These are phyloP conservation scores for Thymus quinquecostatus DNA, from an alignment of 257 asterid species.

Conservation along the genomic window DNA sequence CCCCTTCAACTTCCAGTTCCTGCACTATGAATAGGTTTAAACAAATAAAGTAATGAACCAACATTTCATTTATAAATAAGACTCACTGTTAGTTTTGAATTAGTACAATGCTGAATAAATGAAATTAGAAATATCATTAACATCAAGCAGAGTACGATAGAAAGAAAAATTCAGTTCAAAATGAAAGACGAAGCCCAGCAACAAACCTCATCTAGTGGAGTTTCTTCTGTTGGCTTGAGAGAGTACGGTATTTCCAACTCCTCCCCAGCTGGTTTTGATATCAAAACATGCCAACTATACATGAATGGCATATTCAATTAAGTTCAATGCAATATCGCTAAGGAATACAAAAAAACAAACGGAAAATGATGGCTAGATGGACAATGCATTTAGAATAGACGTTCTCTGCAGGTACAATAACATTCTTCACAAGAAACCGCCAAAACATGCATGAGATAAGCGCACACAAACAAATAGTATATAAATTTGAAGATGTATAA, in stretches of 20 bases:
- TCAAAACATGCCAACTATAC: slow-evolving; percentile 79
- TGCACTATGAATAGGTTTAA: slow-evolving; percentile 38
- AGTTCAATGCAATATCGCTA: slow-evolving; percentile 24
- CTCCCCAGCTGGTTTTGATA: slow-evolving; percentile 84
- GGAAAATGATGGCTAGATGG: slow-evolving; percentile 15
- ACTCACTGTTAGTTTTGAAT: neutral
- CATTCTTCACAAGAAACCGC: slow-evolving; percentile 11
- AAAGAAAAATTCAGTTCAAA: neutral
- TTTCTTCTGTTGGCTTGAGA: slow-evolving; percentile 64
- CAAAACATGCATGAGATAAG: neutral
- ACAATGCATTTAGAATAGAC: slow-evolving; percentile 20
- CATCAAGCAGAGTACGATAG: neutral
- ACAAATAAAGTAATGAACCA: neutral
- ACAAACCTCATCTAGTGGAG: slow-evolving; percentile 81
- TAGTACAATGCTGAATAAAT: slow-evolving; percentile 2
- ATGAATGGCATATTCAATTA: slow-evolving; percentile 34
- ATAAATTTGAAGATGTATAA: neutral
- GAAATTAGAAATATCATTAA: slow-evolving; percentile 1
- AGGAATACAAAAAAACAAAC: neutral
- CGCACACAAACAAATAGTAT: neutral
- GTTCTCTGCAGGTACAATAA: slow-evolving; percentile 14
- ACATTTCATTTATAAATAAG: neutral
- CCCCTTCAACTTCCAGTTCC: slow-evolving; percentile 78
- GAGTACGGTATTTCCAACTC: slow-evolving; percentile 78
- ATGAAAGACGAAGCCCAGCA: slow-evolving; percentile 16